A percentile compares a stretch with the other conserved stretches of the same genome.
Evolutionary conservation across 352 stramenopile species (phyloP).

Genomic region (Elongisporangium undulatum): DNA sequence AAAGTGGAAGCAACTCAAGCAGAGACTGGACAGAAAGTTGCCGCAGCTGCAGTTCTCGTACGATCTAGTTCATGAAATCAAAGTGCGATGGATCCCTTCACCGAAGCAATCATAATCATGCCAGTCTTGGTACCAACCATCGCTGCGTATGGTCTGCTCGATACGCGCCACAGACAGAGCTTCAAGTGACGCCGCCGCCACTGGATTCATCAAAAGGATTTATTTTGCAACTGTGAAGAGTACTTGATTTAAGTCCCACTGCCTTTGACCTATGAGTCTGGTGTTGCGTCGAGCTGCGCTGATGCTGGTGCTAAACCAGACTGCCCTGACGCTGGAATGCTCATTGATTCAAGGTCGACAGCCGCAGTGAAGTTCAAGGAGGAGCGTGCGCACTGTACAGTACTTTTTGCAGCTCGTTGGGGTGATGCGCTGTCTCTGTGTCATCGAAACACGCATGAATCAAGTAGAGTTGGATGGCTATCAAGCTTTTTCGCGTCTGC

Average conservation of each 20-base stretch:
- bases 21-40: constrained; percentile 4
- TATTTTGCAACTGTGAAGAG: not conserved
- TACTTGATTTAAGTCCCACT: not conserved
- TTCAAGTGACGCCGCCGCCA: not conserved
- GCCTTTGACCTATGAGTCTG: not conserved
- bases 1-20: constrained; percentile 16
- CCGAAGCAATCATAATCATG: not conserved
- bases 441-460: not conserved
- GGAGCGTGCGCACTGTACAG: not conserved
- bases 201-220: not conserved
- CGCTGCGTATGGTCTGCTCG: not conserved
- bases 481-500: not conserved
- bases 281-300: not conserved
- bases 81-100: not conserved
- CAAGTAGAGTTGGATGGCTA: not conserved
- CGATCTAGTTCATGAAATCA: constrained; percentile 10
- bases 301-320: not conserved
- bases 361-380: not conserved
- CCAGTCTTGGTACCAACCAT: no score
- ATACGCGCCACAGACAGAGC: not conserved
- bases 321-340: no score
- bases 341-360: not conserved
- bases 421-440: not conserved
- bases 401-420: not conserved
- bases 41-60: constrained; percentile 13